Conservation (phyloP, 1,284 basidiomycete genomes). For the Trichosporon asahii region DNA sequence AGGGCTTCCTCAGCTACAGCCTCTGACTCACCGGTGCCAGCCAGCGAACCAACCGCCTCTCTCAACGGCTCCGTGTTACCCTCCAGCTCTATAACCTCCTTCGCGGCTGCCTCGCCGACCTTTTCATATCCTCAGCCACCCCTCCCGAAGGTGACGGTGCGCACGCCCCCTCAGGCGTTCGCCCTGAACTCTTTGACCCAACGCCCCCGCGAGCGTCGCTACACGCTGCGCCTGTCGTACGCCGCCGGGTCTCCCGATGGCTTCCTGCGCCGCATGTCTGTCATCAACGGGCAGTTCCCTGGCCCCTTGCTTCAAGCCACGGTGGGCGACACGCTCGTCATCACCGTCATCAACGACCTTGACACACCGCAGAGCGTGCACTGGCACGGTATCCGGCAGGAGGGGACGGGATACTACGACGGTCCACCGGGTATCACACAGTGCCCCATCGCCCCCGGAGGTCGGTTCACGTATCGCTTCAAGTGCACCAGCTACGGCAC, state of each 20-base stretch:
- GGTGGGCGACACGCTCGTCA: conserved; percentile 35
- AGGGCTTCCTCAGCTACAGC: too few relatives aligned
- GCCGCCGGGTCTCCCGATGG: conserved; percentile 17
- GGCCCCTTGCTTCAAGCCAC: conserved; percentile 40
- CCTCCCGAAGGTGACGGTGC: not conserved
- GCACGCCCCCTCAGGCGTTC: not conserved
- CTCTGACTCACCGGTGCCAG: too few relatives aligned
- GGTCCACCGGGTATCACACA: conserved; percentile 43
- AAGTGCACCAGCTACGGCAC: conserved; percentile 28
- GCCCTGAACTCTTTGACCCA: not conserved
- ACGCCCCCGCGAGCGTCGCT: conserved; percentile 3
- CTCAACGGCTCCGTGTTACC: not conserved
- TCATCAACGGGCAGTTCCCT: conserved; percentile 24
- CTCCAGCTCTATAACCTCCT: not conserved
- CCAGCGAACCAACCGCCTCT: not conserved
- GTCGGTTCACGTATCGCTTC: conserved; percentile 56
- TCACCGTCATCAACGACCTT: conserved; percentile 36
- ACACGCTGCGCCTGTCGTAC: conserved; percentile 14
- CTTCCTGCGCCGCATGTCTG: conserved; percentile 18
- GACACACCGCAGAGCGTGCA: conserved; percentile 31
- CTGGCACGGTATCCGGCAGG: conserved; percentile 41
- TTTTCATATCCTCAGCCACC: conserved; percentile 9
- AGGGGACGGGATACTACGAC: conserved; percentile 33
- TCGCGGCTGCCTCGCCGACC: not conserved
- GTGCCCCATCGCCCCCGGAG: conserved; percentile 57